These are phyloP conservation scores for Tremellales sp. DNA, from an alignment of 1,284 basidiomycete species.

Conservation along the genomic window DNA sequence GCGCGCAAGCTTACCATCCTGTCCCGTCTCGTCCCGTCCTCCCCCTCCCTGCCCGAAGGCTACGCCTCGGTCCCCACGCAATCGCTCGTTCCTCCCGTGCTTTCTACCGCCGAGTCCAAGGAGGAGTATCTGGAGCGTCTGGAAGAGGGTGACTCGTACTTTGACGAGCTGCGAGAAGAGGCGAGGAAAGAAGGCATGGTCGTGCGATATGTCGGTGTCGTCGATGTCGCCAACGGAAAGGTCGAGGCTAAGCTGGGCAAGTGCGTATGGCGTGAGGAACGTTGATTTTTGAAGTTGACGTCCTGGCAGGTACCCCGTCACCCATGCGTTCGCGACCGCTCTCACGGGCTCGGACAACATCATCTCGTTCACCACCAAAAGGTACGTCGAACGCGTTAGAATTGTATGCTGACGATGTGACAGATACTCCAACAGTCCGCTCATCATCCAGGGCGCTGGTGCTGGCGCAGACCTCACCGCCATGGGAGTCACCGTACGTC, in stretches of 20 bases:
- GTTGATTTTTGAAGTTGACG: constrained; percentile 5
- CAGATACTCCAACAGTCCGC: constrained; percentile 68
- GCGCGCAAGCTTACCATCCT: constrained; percentile 96
- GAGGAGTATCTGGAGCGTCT: constrained; percentile 78
- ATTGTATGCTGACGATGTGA: not conserved
- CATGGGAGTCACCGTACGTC: constrained; percentile 72
- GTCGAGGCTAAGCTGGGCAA: constrained; percentile 85
- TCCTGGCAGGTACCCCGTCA: constrained; percentile 66
- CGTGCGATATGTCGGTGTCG: constrained; percentile 88
- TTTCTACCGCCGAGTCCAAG: constrained; percentile 65
- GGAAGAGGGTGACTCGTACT: constrained; percentile 78
- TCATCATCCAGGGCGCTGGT: constrained; percentile 92
- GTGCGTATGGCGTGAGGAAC: constrained; percentile 50
- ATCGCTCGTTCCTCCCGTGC: constrained; percentile 76
- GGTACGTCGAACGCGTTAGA: constrained; percentile 47
- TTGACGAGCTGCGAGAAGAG: constrained; percentile 68
- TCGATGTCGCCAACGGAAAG: constrained; percentile 69
- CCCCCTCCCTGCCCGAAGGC: constrained; percentile 57
- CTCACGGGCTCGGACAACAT: constrained; percentile 97
- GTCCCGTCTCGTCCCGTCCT: constrained; percentile 63
- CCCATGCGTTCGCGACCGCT: constrained; percentile 91
- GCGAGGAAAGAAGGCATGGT: constrained; percentile 77
- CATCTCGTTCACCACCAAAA: constrained; percentile 90
- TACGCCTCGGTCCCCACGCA: constrained; percentile 76
- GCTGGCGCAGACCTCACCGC: constrained; percentile 97